Evolutionary conservation across 2,329 filamentous ascomycete genomes (phyloP), one percentile per base, ranked within the genome.

Genomic region (Mycosphaerella arachidis): DNA sequence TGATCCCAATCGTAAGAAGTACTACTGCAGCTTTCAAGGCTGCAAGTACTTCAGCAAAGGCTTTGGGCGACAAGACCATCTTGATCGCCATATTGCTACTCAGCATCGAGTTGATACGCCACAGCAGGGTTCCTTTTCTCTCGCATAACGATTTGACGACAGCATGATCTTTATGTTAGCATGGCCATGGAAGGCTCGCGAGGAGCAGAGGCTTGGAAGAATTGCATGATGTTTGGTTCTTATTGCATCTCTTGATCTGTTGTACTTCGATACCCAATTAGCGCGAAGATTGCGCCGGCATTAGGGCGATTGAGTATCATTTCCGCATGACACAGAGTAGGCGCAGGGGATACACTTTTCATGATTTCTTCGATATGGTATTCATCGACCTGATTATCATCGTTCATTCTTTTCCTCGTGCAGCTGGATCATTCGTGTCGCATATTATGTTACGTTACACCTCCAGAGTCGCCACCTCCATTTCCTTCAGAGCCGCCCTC

Each of bases 31-130:
- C 6, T 57, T 62, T 24, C n/a, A 30, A 10, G 60, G 55, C 3
- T 67, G 65, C 55, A 67, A 67, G 29, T 67, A 66, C 48, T 40
- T 60, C 29, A 55, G 35, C 18, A 64, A 62, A 37, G 65, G 65
- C 1, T 67, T 67, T 43, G 63, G 65, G 1, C 29, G 65, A 12
- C 61, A 60, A 31, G 65, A 67, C 54, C 65, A 67, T 52, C 56
- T 67, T 4, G 63, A 67, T 31, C 57, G 65, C 5, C 65, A 67
- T 51, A 27, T 66, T 9, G 40, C 35, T 3, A 63, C 53, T n/a
- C 62, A 66, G 31, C 65, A 67, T 56, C 60, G 63, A 10, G 53
- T 58, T 8, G 64, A 66, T 18, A 61, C 60, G 20, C 60, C 63
- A 5, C 51, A 53, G 40, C 48, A 53, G 20, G 29, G 43, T 24